Base-by-base conservation (phyloP, 129 eudicot genomes). In the Centrapalus pauciflorus region DNA sequence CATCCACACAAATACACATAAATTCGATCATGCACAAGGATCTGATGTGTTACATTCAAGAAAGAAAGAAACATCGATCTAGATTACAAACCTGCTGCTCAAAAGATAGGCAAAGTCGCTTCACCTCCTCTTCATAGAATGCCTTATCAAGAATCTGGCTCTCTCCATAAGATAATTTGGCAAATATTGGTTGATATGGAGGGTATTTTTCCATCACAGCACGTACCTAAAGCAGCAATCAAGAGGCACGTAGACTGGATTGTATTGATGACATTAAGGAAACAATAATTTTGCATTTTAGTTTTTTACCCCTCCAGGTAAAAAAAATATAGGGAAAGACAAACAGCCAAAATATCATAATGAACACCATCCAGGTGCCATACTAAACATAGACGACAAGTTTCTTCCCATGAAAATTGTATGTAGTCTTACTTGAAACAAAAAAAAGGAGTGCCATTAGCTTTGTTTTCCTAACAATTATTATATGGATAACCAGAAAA, bases 111-210 rank as follows among this genome's bases (percentile, higher is more conserved):
- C 95, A 90, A 35, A 84, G 87, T 54, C 95, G 82, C 72, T 90
- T 90, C 71, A 90, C 95, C 66, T 90, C 97, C 73, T 90, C 97
- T 73, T 90, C 95, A 55, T 87, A 84, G 56, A 90, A 90, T 51
- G 97, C 97, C 83, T 87, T 90, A 86, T 90, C 97, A 19, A 87
- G 93, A 81, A 90, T 80, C 71, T 87, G 97, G 75, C 97, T 90
- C 72, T 90, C 97, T 34, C 97, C 95, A 55, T 87, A 87, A 0
- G 95, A 87, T 62, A 90, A 50, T 76, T 87, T 87, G 37, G 85
- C 69, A 71, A 87, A 90, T 64, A 90, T 90, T 57, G 95, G 72
- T 66, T 87, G 97, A 45, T 90, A 90, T 8, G 95, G 91, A 76
- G 97, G 97, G 55, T 90, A 90, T 43, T 90, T 90, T 61, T 90